Conservation (phyloP, 2,329 filamentous ascomycete genomes). For the Penicillium aurantiogriseum region DNA sequence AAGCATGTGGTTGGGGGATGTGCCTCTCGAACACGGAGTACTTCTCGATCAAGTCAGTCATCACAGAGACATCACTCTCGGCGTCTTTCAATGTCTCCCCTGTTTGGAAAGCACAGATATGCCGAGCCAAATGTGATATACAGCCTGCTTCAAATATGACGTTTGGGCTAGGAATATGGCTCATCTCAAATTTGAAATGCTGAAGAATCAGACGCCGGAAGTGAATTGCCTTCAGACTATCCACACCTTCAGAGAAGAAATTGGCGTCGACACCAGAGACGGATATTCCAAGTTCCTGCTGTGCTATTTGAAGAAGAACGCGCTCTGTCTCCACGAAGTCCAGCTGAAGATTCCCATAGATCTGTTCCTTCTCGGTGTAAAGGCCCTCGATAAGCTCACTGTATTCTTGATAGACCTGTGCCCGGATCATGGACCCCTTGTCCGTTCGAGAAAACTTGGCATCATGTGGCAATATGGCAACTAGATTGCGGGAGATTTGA, state of each 20-base stretch:
- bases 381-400: conserved; percentile 43
- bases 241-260: conserved; percentile 48
- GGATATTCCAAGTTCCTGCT: conserved; percentile 33
- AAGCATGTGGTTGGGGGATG: conserved; percentile 22
- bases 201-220: conserved; percentile 44
- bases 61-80: conserved; percentile 31
- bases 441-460: conserved; percentile 51
- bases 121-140: conserved; percentile 36
- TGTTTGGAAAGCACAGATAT: conserved; percentile 33
- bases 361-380: conserved; percentile 24
- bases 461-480: conserved; percentile 36
- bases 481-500: conserved; percentile 45
- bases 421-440: conserved; percentile 55
- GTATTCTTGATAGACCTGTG: conserved; percentile 49
- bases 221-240: conserved; percentile 51
- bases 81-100: conserved; percentile 10
- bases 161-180: conserved; percentile 36
- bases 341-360: conserved; percentile 31
- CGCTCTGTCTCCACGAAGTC: conserved; percentile 33
- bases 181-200: conserved; percentile 36
- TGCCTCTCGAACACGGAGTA: conserved; percentile 46
- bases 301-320: conserved; percentile 32
- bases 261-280: conserved; percentile 36
- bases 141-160: conserved; percentile 46
- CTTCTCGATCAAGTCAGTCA: conserved; percentile 48